Conservation (phyloP, 495 filamentous ascomycete genomes). For the Penicillium turbatum region DNA sequence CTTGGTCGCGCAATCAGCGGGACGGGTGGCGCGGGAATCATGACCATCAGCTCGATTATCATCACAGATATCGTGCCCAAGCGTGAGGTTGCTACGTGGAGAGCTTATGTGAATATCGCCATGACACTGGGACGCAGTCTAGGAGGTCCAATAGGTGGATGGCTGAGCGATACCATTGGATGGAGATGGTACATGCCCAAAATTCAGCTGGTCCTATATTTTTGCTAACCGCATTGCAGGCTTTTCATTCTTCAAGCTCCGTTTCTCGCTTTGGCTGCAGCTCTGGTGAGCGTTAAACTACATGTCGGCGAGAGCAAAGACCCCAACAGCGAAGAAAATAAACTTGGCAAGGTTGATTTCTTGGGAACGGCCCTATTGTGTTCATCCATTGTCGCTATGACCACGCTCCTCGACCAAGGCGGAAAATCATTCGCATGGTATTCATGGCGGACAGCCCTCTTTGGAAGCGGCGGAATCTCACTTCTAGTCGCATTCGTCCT, state of each 20-base stretch:
- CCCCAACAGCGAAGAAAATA: not conserved
- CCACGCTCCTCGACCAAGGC: slow-evolving; percentile 56
- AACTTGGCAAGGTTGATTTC: slow-evolving; percentile 54
- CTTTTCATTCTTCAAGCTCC: slow-evolving; percentile 59
- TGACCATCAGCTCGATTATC: slow-evolving; percentile 53
- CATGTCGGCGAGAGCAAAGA: slow-evolving; percentile 32
- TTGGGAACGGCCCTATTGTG: slow-evolving; percentile 50
- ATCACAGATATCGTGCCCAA: slow-evolving; percentile 63
- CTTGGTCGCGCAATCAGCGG: slow-evolving; percentile 57
- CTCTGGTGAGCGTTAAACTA: slow-evolving; percentile 45
- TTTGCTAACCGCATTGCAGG: slow-evolving; percentile 31
- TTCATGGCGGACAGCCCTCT: slow-evolving; percentile 33
- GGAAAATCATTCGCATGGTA: slow-evolving; percentile 56
- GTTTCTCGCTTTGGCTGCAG: slow-evolving; percentile 46
- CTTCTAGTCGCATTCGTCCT: slow-evolving; percentile 46
- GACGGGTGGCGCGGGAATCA: slow-evolving; percentile 55
- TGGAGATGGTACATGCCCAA: slow-evolving; percentile 57
- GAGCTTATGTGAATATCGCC: slow-evolving; percentile 61
- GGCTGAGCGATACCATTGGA: slow-evolving; percentile 59
- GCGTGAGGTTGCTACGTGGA: slow-evolving; percentile 64
- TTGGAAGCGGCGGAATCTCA: slow-evolving; percentile 17
- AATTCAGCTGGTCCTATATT: not conserved
- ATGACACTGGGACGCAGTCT: slow-evolving; percentile 60
- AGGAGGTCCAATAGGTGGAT: slow-evolving; percentile 62
- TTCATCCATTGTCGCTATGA: slow-evolving; percentile 42